Evolutionary conservation across 768 basidiomycete genomes (phyloP), one percentile per base, ranked within the genome.

Genomic region (Podaxis sp.): DNA sequence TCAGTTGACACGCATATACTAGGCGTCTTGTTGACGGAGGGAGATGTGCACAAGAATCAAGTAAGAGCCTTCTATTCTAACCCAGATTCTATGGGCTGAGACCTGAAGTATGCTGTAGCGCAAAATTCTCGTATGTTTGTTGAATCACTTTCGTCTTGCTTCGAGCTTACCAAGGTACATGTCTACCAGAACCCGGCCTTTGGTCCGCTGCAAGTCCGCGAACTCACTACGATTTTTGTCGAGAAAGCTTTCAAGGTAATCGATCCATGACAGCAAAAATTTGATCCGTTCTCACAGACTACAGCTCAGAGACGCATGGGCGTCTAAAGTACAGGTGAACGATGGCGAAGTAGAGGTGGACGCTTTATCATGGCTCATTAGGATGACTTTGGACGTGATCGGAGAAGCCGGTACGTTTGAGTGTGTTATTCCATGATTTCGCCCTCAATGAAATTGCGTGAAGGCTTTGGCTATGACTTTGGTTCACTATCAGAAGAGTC

Each of bases 161-260:
- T 21, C n/a, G 51, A 7, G 32, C 28, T 36, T 9, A 18, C 9
- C 21, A 51, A 4, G 28, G 1, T 16, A n/a, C 25, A 25, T 46
- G 16, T 40, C 23, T 16, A 32, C 6, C 38, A 80, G 86, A 88
- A 87, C 63, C 86, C 86, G 3, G 85, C 85, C 0, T 89, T 89
- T 62, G 84, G 86, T 1, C 76, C 80, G 0, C 72, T 77, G 3
- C 84, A 86, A 63, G 77, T 87, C 27, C 76, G 85, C 1, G 82
- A 79, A 48, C 68, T 87, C 2, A 84, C 82, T 0, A 73, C 73
- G 11, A 78, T 82, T 5, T 86, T 88, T 62, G 55, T 84, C 13
- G 75, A 78, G 2, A 87, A 86, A 65, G 72, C 86, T 0, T 63
- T 77, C 0, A 69, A 80, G 68, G 85, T 84, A 61, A n/a, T 52